Evolutionary conservation across 192 early-diverging fungal species (phyloP), one percentile per base, ranked within the genome.

Genomic region (Haplosporangium gracile): DNA sequence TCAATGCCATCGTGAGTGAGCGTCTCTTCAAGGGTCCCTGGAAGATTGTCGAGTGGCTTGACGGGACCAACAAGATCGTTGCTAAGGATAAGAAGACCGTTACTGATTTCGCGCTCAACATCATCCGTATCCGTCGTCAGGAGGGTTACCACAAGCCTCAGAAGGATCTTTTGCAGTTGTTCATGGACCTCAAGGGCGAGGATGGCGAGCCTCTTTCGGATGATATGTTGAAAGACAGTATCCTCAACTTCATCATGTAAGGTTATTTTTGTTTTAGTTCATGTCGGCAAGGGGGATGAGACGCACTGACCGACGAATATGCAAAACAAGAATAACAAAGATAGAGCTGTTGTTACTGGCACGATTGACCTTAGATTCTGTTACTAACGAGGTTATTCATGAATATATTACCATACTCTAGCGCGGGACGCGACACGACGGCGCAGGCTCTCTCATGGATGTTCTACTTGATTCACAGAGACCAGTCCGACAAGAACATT

Each of bases 401-500:
- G 13, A 9, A 65, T 10, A 13, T 29, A 32, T 34, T 45, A 18
- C 40, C 5, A 39, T 32, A 42, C 7, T 57, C n/a, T n/a, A 40
- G n/a, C 40, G 82, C 83, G 32, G 83, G 83, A 49, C 83, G 78
- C 24, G 83, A 85, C 18, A 85, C 78, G 4, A 85, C 83, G 4
- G 83, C 83, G 2, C 78, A 85, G 47, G 78, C 83, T 1, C 85
- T 94, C 3, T 76, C 85, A 5, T 94, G 94, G 92, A 90, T 92
- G 72, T 79, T 93, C 34, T 91, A 87, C 70, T 49, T 85, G 26
- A 72, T 85, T 36, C 73, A 77, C 34, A 55, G 82, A 16, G 75
- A 91, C 1, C 72, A 80, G 42, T 65, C 82, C 60, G 76, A 91
- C 70, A 89, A 90, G 38, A 47, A 76, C 32, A 74, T 86, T 45